Base-by-base conservation (phyloP, 306 rosid genomes). In the Morella rubra region DNA sequence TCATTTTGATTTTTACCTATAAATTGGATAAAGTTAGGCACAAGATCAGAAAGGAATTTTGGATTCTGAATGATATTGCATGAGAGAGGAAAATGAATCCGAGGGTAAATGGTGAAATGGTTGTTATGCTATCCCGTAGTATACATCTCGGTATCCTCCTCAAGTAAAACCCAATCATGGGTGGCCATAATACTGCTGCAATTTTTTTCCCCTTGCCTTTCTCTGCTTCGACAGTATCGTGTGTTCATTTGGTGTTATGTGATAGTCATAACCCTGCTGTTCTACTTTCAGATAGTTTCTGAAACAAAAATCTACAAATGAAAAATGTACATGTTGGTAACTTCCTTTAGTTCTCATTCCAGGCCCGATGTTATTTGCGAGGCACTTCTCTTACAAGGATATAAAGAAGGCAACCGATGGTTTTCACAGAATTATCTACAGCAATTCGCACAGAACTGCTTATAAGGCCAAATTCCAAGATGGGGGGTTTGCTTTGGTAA, bases 361-460 rank as follows among this genome's bases (percentile, higher is more conserved):
- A 94, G 97, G 96, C 59, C 76, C 77, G 9, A 76, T 87, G 24
- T 73, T 80, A 13, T 87, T 87, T 73, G 86, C 87, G 86, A 85
- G 89, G 89, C 83, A 79, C 61, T 77, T 89, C 76, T 77, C 93
- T 8, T 92, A 87, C 84, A 90, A 85, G 76, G 93, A 92, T 44
- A 85, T 90, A 80, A 84, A 86, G 85, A 86, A 79, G 76, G 97
- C 93, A 8, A 92, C 97, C 0, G 95, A 89, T 76, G 88, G 89
- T 81, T 94, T 94, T 82, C 88, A 74, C 67, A 84, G 91, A 77
- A 67, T 86, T 44, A 74, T 89, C 12, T 91, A 90, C 61, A 82
- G 82, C 81, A 90, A 87, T 80, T 81, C 94, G 10, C 90, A 80
- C 6, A 65, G 81, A 71, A 80, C 86, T 58, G 97, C 97, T 15